phyloP scores from a whole-genome alignment of 1,284 basidiomycete species.

The Malassezia sp. region DNA sequence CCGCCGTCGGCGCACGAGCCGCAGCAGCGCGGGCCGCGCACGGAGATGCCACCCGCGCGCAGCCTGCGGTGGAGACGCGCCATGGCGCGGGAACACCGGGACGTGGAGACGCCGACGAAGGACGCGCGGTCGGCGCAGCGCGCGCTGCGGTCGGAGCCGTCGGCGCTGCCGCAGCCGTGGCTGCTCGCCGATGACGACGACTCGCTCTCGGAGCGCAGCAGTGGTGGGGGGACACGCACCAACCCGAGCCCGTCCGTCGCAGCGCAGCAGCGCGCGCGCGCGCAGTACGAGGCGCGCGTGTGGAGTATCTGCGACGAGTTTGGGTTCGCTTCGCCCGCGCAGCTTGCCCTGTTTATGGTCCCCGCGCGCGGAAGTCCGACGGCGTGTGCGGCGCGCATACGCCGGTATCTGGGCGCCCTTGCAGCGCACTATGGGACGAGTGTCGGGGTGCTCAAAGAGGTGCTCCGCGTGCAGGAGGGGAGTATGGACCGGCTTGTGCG shows the following conservation, averaged over 20 bases:
- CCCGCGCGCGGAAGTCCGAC: slow-evolving; percentile 5
- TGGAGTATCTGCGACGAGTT: slow-evolving; percentile 14
- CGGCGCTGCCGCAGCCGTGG: not conserved
- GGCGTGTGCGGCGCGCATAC: not conserved
- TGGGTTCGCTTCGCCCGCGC: slow-evolving; percentile 10
- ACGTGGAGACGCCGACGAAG: not conserved
- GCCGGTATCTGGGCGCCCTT: slow-evolving; percentile 1
- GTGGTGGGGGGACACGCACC: not conserved
- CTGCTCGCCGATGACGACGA: not conserved
- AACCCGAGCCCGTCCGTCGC: not conserved
- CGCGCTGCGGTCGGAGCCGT: not conserved
- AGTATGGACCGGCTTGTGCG: slow-evolving; percentile 1
- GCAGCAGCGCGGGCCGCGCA: no score
- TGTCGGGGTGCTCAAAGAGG: slow-evolving; percentile 1
- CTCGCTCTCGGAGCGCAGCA: not conserved
- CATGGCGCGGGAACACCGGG: no score
- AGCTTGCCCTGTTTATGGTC: slow-evolving; percentile 11
- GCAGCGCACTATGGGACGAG: slow-evolving; percentile 6
- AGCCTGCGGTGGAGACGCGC: no score
- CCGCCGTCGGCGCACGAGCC: no score
- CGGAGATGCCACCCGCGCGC: no score
- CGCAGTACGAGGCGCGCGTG: slow-evolving; percentile 14
- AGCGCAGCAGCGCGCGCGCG: slow-evolving; percentile 8
- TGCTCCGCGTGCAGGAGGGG: slow-evolving; percentile 9
- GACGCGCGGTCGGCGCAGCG: not conserved